A percentile compares a stretch with the other conserved stretches of the same genome.
Conservation (phyloP, 1,139 yeast species). For the Geotrichum armillariae region DNA sequence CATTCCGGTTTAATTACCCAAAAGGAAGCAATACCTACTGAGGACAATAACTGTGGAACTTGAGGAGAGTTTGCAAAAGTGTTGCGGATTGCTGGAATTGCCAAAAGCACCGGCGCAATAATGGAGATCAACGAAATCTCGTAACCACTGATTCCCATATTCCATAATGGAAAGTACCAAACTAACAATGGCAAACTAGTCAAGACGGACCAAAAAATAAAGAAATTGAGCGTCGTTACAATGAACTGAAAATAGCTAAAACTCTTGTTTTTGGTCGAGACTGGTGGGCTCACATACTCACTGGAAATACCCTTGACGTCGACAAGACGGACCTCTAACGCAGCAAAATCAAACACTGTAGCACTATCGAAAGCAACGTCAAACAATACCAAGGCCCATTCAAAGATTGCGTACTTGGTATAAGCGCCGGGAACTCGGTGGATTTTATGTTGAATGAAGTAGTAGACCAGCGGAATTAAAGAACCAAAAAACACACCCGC, state of each 20-base stretch:
- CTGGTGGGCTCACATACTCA: conserved; percentile 20
- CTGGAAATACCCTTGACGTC: conserved; percentile 40
- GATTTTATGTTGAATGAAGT: conserved; percentile 92
- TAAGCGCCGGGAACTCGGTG: conserved; percentile 90
- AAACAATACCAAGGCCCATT: conserved; percentile 82
- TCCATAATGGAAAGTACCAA: conserved; percentile 98
- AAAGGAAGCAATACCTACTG: conserved; percentile 77
- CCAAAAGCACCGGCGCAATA: conserved; percentile 57
- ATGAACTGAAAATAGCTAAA: conserved; percentile 32
- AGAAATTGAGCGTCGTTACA: conserved; percentile 39
- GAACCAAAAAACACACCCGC: conserved; percentile 65
- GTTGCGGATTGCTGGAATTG: conserved; percentile 52
- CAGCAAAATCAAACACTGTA: conserved; percentile 67
- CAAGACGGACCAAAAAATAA: conserved; percentile 78
- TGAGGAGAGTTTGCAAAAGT: conserved; percentile 53
- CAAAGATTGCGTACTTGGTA: conserved; percentile 89
- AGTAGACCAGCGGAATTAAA: conserved; percentile 78
- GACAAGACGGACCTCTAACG: conserved; percentile 50
- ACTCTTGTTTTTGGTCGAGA: conserved; percentile 31
- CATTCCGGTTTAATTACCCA: conserved; percentile 63
- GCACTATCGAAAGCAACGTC: conserved; percentile 86
- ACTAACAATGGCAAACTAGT: conserved; percentile 82
- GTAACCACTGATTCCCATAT: conserved; percentile 95
- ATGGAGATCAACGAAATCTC: conserved; percentile 69
- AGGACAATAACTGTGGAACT: conserved; percentile 54